phyloP scores from a whole-genome alignment of 148 eudicot genomes.

The Fagopyrum esculentum region DNA sequence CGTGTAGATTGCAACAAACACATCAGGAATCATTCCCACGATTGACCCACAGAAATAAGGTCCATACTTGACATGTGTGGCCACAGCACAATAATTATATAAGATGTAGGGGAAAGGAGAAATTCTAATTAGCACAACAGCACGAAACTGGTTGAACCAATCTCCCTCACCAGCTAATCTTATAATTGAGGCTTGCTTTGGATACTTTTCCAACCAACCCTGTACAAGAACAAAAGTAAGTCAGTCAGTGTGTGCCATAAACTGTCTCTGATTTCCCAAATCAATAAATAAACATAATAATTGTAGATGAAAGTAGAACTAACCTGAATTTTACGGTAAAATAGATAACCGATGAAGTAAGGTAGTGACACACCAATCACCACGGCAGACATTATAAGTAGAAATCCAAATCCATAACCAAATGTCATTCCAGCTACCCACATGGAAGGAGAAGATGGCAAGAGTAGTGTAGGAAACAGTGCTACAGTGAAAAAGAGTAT shows the following conservation, averaged over 20 bases:
- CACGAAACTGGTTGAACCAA: slow-evolving; percentile 71
- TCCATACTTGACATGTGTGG: slow-evolving; percentile 60
- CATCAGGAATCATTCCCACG: slow-evolving; percentile 75
- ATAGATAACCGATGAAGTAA: slow-evolving; percentile 51
- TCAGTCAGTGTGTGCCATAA: not conserved
- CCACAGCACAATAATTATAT: slow-evolving; percentile 68
- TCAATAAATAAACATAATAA: not conserved
- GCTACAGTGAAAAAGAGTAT: slow-evolving; percentile 61
- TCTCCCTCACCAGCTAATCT: slow-evolving; percentile 85
- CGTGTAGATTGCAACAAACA: slow-evolving; percentile 65
- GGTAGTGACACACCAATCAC: slow-evolving; percentile 66
- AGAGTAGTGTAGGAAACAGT: slow-evolving; percentile 51
- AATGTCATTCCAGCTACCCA: slow-evolving; percentile 93
- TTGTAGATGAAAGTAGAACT: slow-evolving; percentile 15
- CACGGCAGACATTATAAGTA: slow-evolving; percentile 41
- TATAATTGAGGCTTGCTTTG: slow-evolving; percentile 61
- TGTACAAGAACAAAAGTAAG: slow-evolving; percentile 19
- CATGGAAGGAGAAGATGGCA: slow-evolving; percentile 78
- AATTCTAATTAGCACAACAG: slow-evolving; percentile 59
- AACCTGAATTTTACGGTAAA: slow-evolving; percentile 60
- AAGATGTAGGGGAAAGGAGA: slow-evolving; percentile 76
- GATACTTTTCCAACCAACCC: slow-evolving; percentile 71
- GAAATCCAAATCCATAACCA: slow-evolving; percentile 78
- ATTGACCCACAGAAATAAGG: slow-evolving; percentile 68
- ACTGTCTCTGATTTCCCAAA: not conserved